Percentiles rank a stretch among this genome's conserved stretches.
phyloP scores from a whole-genome alignment of 169 alveolate species.

The Babesia sp. region DNA sequence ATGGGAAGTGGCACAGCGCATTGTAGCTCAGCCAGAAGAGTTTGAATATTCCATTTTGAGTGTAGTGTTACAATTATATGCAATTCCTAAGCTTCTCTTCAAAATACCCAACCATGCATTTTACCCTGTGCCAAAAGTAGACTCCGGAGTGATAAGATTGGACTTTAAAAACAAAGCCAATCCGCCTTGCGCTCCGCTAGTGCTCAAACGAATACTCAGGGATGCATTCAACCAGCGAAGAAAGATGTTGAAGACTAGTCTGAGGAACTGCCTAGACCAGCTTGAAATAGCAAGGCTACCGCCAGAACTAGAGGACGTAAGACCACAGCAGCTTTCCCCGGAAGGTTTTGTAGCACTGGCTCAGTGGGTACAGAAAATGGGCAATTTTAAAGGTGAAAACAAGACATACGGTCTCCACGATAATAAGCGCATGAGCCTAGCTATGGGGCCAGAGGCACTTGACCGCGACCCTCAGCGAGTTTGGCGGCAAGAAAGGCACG shows the following conservation, averaged over 20 bases:
- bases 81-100: constrained; percentile 66
- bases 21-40: constrained; percentile 71
- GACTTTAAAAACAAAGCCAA: constrained; percentile 38
- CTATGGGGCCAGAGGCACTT: constrained; percentile 29
- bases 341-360: constrained; percentile 68
- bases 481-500: constrained; percentile 49
- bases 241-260: constrained; percentile 72
- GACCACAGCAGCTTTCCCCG: constrained; percentile 76
- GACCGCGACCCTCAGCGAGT: constrained; percentile 26
- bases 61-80: constrained; percentile 70
- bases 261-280: constrained; percentile 49
- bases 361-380: constrained; percentile 32
- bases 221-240: constrained; percentile 70
- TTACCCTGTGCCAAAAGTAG: constrained; percentile 81
- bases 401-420: constrained; percentile 19
- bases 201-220: constrained; percentile 64
- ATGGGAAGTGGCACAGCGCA: constrained; percentile 80
- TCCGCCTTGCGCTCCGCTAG: constrained; percentile 65
- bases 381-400: constrained; percentile 21
- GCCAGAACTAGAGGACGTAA: constrained; percentile 39
- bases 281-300: constrained; percentile 58
- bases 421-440: constrained; percentile 17
- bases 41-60: constrained; percentile 72
- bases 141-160: constrained; percentile 71
- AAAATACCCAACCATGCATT: constrained; percentile 78